Conservation (phyloP, 148 eudicot genomes). For the Polygonum maritimum region DNA sequence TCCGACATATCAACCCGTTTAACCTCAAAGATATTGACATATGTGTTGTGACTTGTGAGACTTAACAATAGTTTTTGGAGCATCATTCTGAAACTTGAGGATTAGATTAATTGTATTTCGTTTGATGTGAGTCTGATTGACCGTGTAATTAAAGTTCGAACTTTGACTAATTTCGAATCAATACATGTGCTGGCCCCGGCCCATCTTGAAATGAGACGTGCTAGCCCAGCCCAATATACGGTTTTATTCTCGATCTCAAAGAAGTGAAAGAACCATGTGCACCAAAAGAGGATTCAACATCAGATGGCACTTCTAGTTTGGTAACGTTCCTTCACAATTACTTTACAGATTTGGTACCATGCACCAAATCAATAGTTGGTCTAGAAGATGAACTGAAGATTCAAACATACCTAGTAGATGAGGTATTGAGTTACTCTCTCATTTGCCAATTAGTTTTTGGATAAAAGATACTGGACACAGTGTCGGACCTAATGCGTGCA, state of each 20-base stretch:
- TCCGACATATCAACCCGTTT: too few relatives aligned
- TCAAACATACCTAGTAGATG: too few relatives aligned
- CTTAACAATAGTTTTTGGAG: background rate
- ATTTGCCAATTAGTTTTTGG: too few relatives aligned
- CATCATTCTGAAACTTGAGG: background rate
- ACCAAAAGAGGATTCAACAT: too few relatives aligned
- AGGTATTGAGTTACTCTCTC: too few relatives aligned
- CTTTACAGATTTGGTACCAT: background rate
- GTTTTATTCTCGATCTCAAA: too few relatives aligned
- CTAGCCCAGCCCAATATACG: background rate
- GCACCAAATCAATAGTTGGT: background rate
- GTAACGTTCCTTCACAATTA: background rate
- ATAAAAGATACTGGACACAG: too few relatives aligned
- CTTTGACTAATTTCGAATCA: background rate
- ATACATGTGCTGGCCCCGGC: background rate
- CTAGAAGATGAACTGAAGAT: background rate
- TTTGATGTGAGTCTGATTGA: background rate
- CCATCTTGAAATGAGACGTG: background rate
- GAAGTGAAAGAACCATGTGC: background rate
- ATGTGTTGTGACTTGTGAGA: too few relatives aligned
- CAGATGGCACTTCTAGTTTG: background rate
- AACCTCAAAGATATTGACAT: too few relatives aligned
- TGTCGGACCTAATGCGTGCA: too few relatives aligned
- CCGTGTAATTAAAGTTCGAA: background rate
- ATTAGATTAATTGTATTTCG: background rate